A percentile compares a stretch with the other conserved stretches of the same genome.
These are phyloP conservation scores for Penicillium occitanis DNA, from an alignment of 2,329 filamentous ascomycete species.

Conservation along the genomic window DNA sequence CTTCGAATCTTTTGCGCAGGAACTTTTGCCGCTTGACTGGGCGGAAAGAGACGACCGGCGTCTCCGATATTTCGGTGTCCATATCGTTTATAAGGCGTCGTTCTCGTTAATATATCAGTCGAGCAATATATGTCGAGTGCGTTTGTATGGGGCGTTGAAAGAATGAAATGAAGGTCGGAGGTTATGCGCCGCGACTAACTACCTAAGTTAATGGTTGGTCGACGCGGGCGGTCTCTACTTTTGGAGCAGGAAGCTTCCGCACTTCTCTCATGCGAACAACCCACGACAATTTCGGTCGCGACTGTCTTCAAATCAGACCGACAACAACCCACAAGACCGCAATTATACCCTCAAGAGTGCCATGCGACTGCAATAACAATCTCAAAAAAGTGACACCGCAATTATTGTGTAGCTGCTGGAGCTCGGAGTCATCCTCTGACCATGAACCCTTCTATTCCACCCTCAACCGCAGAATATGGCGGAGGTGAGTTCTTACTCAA, in stretches of 20 bases:
- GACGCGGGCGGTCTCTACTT: background rate
- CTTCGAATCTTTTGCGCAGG: slow-evolving; percentile 45
- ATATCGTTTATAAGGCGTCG: slow-evolving; percentile 24
- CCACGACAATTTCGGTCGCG: slow-evolving; percentile 1
- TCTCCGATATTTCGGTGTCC: slow-evolving; percentile 29
- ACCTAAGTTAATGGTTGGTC: background rate
- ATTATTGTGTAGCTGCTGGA: background rate
- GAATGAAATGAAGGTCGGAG: slow-evolving; percentile 1
- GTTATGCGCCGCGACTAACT: background rate
- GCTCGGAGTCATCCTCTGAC: slow-evolving; percentile 17
- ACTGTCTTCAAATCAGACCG: background rate
- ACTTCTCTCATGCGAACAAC: slow-evolving; percentile 7
- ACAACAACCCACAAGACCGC: background rate
- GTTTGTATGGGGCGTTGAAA: background rate
- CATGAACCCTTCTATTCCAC: slow-evolving; percentile 48
- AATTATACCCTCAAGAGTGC: background rate
- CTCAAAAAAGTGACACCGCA: background rate
- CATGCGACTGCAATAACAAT: slow-evolving; percentile 11
- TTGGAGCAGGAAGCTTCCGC: slow-evolving; percentile 7
- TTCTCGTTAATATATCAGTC: background rate
- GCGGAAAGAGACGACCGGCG: slow-evolving; percentile 44
- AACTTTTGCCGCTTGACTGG: slow-evolving; percentile 54
- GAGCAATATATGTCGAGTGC: background rate
- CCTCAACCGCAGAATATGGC: slow-evolving; percentile 50
- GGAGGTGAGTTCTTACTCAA: slow-evolving; percentile 43